A percentile compares a stretch with the other conserved stretches of the same genome.
phyloP scores from a whole-genome alignment of 2,329 filamentous ascomycete species.

The Incumbomyces delicatus region DNA sequence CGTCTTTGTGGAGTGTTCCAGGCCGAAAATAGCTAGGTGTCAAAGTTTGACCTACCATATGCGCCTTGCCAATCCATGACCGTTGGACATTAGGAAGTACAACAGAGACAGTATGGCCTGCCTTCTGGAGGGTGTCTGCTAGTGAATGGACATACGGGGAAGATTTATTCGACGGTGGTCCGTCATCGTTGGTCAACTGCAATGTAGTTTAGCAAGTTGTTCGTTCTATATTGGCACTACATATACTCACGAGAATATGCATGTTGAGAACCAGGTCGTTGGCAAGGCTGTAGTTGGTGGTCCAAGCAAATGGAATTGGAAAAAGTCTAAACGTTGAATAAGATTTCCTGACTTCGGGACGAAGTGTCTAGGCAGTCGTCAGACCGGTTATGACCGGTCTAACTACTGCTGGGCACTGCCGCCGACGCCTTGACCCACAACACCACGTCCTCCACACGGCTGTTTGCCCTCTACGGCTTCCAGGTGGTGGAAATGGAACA shows the following conservation, averaged over 20 bases:
- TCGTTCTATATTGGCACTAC: background rate
- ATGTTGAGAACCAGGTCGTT: constrained; percentile 23
- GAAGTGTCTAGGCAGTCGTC: too few relatives aligned
- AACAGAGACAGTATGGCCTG: constrained; percentile 82
- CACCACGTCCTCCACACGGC: too few relatives aligned
- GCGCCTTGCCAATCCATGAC: constrained; percentile 97
- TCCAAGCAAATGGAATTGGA: too few relatives aligned
- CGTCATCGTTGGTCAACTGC: constrained; percentile 60
- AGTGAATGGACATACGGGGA: constrained; percentile 73
- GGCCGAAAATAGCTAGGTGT: constrained; percentile 76
- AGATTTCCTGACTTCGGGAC: too few relatives aligned
- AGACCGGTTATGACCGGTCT: too few relatives aligned
- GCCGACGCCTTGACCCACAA: too few relatives aligned
- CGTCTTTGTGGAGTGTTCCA: constrained; percentile 49
- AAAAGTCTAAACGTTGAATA: too few relatives aligned
- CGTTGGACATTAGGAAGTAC: constrained; percentile 84
- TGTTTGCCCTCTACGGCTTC: background rate
- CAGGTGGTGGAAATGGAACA: too few relatives aligned
- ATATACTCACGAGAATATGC: constrained; percentile 42
- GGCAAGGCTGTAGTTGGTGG: too few relatives aligned
- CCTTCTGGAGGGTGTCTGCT: constrained; percentile 55
- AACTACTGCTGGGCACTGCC: too few relatives aligned
- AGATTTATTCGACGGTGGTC: constrained; percentile 65
- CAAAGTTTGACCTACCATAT: constrained; percentile 82
- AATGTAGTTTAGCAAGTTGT: constrained; percentile 5